Conservation (phyloP, 768 basidiomycete genomes). For the Cystobasidium tubakii region DNA sequence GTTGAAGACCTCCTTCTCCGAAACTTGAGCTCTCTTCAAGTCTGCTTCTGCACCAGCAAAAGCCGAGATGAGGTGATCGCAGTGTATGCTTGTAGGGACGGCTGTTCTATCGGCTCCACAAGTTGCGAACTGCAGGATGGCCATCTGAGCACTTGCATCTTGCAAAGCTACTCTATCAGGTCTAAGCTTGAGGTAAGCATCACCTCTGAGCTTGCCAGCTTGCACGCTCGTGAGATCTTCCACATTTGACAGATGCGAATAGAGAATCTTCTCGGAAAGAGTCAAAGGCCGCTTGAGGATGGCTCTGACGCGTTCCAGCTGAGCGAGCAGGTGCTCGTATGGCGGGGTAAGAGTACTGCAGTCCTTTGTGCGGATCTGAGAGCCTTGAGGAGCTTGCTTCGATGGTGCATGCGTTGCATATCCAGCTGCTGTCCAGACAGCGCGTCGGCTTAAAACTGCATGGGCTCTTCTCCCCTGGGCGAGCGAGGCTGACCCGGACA, state of each 20-base stretch:
- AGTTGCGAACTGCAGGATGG: conserved; percentile 93
- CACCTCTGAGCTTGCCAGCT: conserved; percentile 68
- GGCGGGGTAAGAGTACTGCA: conserved; percentile 63
- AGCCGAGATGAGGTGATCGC: conserved; percentile 95
- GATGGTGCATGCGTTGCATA: conserved; percentile 25
- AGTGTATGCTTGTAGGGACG: conserved; percentile 74
- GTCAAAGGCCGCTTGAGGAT: conserved; percentile 73
- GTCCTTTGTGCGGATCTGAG: conserved; percentile 26
- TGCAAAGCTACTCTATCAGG: conserved; percentile 76
- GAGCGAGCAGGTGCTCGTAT: conserved; percentile 65
- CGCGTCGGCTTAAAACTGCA: neutral
- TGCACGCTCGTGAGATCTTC: conserved; percentile 53
- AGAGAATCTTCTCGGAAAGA: conserved; percentile 95
- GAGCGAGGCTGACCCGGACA: neutral
- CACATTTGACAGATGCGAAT: conserved; percentile 78
- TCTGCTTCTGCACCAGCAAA: conserved; percentile 79
- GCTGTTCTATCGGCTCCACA: conserved; percentile 76
- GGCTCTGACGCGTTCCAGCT: conserved; percentile 63
- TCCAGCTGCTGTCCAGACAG: neutral
- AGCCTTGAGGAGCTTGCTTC: neutral
- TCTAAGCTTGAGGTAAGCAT: conserved; percentile 78
- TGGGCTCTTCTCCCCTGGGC: neutral
- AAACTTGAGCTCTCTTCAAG: conserved; percentile 74
- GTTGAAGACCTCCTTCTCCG: conserved; percentile 94
- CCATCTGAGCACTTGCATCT: conserved; percentile 55